Base-by-base conservation (phyloP, 1,284 basidiomycete species). In the Hypsizygus ulmarius region DNA sequence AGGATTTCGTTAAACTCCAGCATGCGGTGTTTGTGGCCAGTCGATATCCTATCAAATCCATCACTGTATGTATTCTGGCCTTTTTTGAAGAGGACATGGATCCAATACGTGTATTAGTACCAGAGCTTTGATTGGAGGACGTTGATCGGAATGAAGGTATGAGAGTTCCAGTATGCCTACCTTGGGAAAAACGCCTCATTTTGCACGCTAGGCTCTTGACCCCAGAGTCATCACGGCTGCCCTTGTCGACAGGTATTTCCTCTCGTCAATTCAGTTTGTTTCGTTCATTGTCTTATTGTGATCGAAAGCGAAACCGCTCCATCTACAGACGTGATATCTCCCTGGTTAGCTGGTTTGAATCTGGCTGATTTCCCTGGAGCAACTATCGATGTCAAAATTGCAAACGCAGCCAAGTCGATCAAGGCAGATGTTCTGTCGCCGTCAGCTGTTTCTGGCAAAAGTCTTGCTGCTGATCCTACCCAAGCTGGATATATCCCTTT, bases 41-140 rank as follows among this genome's bases (percentile, higher is more conserved):
- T 50, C 71, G 74, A 16, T 87, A 87, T 59, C 67, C 68, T 30
- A 59, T 71, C 18, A 72, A 77, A 3, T 62, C 64, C 8, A 86
- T 88, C 53, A 86, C 81, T 5, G 84, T 84, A 54, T 53, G 79
- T 56, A 3, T 30, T 39, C 14, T n/a, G n/a, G 25, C 16, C n/a
- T 39, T 15, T 19, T 9, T 29, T 3, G 35, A 18, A 12, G 15
- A 10, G 29, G 15, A 15, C 10, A 9, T 2, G 27, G 19, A 15
- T 12, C 38, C 42, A 1, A 50, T 29, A 5, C 15, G 14, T 18
- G 12, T 6, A 39, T 33, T 53, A 87, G 83, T 87, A 79, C 57
- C 83, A 88, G 68, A 87, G 84, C 58, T 87, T 88, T 55, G 84
- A 87, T 59, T 88, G 86, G 85, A 73, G 85, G 53, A 82, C 83